Conservation (phyloP, 2,329 filamentous ascomycete species). For the Ceratocystis lukuohia region DNA sequence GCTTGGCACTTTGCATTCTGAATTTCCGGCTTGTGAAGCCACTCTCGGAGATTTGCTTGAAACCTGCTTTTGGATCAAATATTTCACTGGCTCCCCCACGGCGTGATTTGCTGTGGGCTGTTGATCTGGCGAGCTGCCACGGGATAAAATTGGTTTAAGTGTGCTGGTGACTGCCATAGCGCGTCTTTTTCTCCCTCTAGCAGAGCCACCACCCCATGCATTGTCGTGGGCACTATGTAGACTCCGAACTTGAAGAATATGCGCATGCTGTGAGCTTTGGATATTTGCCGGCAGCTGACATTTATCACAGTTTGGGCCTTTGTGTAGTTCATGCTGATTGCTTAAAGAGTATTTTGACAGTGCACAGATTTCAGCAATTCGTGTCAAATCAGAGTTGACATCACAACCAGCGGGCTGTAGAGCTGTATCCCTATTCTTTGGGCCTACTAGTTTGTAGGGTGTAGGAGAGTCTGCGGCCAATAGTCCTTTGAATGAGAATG, state of each 20-base stretch:
- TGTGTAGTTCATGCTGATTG: conserved; percentile 54
- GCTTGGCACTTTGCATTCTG: too few relatives aligned
- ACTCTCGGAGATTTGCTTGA: not conserved
- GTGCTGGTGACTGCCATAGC: not conserved
- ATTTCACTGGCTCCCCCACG: not conserved
- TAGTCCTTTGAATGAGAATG: conserved; percentile 52
- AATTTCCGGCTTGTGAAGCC: too few relatives aligned
- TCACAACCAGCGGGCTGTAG: conserved; percentile 29
- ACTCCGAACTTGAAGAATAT: not conserved
- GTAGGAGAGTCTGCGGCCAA: conserved; percentile 29
- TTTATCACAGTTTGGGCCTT: not conserved
- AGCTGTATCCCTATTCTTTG: not conserved
- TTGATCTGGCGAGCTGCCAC: not conserved
- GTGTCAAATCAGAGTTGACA: not conserved
- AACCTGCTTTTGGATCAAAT: not conserved
- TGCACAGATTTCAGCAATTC: conserved; percentile 53
- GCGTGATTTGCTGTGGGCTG: not conserved
- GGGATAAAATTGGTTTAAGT: not conserved
- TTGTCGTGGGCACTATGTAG: not conserved
- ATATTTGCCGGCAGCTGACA: not conserved
- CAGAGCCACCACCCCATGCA: not conserved
- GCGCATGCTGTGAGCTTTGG: not conserved
- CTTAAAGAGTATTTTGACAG: conserved; percentile 50
- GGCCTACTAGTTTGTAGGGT: not conserved
- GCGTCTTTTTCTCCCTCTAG: not conserved